Percentiles rank a stretch among this genome's conserved stretches.
These are phyloP conservation scores for Pseudevernia furfuracea DNA, from an alignment of 495 filamentous ascomycete species.

Conservation along the genomic window DNA sequence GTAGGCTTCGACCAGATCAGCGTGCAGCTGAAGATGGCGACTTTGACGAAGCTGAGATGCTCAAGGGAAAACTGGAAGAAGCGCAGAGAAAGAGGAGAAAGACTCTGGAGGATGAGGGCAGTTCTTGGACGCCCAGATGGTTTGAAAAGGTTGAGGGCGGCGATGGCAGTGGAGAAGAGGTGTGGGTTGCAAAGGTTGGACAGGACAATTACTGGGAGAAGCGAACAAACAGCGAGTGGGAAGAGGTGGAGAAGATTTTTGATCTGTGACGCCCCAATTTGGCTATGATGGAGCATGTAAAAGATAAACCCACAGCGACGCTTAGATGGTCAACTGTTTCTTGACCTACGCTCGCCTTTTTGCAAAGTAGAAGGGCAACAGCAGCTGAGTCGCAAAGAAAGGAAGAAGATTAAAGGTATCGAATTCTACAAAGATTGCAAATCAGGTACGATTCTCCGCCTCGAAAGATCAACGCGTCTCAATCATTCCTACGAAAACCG, in stretches of 20 bases:
- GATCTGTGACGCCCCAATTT: constrained; percentile 25
- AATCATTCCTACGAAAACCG: no score
- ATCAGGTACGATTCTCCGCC: no score
- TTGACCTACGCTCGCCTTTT: neutral
- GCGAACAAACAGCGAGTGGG: constrained; percentile 61
- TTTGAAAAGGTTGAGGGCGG: constrained; percentile 56
- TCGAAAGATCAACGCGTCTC: no score
- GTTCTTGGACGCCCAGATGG: constrained; percentile 69
- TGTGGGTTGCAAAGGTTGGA: constrained; percentile 73
- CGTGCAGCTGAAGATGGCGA: constrained; percentile 74
- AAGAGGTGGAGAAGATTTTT: constrained; percentile 66
- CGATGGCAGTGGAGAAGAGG: constrained; percentile 51
- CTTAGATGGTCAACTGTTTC: neutral
- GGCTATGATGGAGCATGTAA: neutral
- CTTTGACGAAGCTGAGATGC: constrained; percentile 72
- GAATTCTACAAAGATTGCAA: no score
- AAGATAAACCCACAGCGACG: neutral
- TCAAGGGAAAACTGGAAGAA: constrained; percentile 81
- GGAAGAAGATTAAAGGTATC: neutral
- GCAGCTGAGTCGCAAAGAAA: neutral
- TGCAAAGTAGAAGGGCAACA: neutral
- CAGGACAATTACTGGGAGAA: constrained; percentile 92
- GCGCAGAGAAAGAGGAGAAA: constrained; percentile 68
- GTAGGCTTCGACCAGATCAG: constrained; percentile 82
- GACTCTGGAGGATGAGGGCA: constrained; percentile 64